Conservation (phyloP, 208 protist species). For the Wallacemonas sp. region DNA sequence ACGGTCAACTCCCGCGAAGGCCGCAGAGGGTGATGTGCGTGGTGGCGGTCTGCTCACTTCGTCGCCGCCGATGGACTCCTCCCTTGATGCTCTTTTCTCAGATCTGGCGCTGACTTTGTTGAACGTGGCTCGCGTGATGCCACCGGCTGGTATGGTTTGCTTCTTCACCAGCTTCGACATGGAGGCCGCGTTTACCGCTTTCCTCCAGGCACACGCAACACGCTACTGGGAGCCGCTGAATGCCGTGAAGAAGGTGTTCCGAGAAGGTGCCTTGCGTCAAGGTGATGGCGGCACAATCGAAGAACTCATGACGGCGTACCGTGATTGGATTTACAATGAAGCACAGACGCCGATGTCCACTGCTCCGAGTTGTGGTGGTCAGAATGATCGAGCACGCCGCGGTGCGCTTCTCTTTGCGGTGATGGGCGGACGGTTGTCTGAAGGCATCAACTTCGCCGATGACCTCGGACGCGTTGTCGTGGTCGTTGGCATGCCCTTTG, state of each 20-base stretch:
- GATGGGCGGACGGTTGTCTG: slow-evolving; percentile 96
- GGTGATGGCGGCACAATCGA: slow-evolving; percentile 19
- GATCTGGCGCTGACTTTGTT: slow-evolving; percentile 79
- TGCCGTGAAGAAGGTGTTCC: slow-evolving; percentile 82
- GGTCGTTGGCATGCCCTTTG: slow-evolving; percentile 96
- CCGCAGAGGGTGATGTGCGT: neutral
- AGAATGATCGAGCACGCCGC: slow-evolving; percentile 12
- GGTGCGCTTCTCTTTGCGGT: slow-evolving; percentile 94
- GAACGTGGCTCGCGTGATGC: slow-evolving; percentile 87
- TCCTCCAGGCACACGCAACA: slow-evolving; percentile 25
- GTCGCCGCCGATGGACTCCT: neutral
- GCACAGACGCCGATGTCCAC: too few relatives aligned
- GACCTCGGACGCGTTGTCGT: slow-evolving; percentile 92
- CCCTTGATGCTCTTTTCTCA: slow-evolving; percentile 21
- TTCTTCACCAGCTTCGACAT: slow-evolving; percentile 95
- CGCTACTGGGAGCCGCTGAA: slow-evolving; percentile 70
- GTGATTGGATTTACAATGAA: slow-evolving; percentile 38
- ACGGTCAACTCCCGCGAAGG: neutral
- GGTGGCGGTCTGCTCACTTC: too few relatives aligned
- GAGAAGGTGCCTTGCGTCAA: slow-evolving; percentile 46
- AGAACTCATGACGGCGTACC: slow-evolving; percentile 58
- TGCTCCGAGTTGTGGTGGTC: neutral
- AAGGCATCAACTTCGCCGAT: slow-evolving; percentile 99
- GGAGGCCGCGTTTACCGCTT: slow-evolving; percentile 54
- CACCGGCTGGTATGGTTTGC: slow-evolving; percentile 91